Percentiles rank a stretch among this genome's conserved stretches.
Evolutionary conservation across 257 asterid species (phyloP).

Genomic region (Petunia axillaris): DNA sequence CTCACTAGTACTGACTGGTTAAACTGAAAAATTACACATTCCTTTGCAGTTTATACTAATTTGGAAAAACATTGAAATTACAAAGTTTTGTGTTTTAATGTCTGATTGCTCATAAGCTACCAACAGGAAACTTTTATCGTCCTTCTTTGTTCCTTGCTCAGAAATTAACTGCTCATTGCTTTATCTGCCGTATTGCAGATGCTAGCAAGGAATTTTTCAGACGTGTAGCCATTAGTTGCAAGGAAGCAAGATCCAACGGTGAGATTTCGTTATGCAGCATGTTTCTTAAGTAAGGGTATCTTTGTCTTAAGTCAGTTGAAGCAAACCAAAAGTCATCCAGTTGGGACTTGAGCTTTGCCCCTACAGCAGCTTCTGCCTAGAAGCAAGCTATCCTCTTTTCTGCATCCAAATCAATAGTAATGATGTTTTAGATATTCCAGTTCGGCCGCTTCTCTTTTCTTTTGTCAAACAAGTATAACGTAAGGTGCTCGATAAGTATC

Average conservation of each 20-base stretch:
- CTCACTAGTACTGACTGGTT: neutral
- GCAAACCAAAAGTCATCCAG: neutral
- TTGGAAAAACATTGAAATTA: neutral
- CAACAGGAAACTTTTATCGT: neutral
- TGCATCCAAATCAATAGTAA: neutral
- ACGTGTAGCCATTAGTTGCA: slow-evolving; percentile 37
- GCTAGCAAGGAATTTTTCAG: slow-evolving; percentile 48
- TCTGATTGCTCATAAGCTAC: neutral
- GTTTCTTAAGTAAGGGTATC: neutral
- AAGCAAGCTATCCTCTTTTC: neutral
- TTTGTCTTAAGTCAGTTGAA: slow-evolving; percentile 6
- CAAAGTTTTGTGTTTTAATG: neutral
- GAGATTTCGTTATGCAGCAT: slow-evolving; percentile 28
- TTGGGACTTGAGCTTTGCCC: neutral
- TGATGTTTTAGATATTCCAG: neutral
- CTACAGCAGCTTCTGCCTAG: slow-evolving; percentile 4
- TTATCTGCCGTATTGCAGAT: slow-evolving; percentile 35
- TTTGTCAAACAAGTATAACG: too few species aligned
- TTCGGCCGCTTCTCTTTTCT: too few species aligned
- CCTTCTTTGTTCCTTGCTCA: neutral
- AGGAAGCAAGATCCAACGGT: slow-evolving; percentile 43
- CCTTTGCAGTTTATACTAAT: neutral
- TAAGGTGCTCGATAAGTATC: neutral
- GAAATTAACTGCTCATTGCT: neutral
- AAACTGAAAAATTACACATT: neutral